These are phyloP conservation scores for Purpureocillium takamizusanense DNA, from an alignment of 2,329 filamentous ascomycete species.

Conservation along the genomic window DNA sequence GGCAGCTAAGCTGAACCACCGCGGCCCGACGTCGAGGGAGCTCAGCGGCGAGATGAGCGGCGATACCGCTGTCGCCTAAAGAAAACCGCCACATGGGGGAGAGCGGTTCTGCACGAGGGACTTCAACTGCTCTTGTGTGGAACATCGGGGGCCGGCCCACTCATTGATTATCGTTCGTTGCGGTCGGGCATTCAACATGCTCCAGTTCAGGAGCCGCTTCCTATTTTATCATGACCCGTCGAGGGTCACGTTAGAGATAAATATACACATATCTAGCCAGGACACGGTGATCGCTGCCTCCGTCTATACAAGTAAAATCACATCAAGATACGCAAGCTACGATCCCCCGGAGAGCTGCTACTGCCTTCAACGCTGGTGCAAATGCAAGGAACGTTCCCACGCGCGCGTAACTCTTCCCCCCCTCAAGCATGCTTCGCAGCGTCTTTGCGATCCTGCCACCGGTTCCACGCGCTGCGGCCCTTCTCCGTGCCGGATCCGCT, in stretches of 20 bases:
- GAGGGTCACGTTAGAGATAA: too few species aligned
- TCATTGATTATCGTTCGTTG: neutral
- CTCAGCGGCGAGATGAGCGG: slow-evolving; percentile 54
- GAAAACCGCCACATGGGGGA: slow-evolving; percentile 1
- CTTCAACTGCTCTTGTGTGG: slow-evolving; percentile 5
- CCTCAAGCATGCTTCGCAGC: neutral
- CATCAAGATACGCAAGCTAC: too few species aligned
- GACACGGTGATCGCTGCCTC: too few species aligned
- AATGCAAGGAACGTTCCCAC: too few species aligned
- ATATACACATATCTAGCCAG: too few species aligned
- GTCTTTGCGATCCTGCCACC: slow-evolving; percentile 23
- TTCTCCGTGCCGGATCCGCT: slow-evolving; percentile 49
- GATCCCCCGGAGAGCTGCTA: too few species aligned
- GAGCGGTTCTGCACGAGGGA: slow-evolving; percentile 1
- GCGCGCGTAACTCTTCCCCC: too few species aligned
- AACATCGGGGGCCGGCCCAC: neutral
- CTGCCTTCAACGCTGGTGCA: too few species aligned
- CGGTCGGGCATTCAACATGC: slow-evolving; percentile 9
- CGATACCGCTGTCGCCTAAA: slow-evolving; percentile 35
- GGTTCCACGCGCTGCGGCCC: slow-evolving; percentile 24
- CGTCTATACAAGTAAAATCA: too few species aligned
- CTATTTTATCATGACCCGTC: too few species aligned
- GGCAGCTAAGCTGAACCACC: slow-evolving; percentile 17
- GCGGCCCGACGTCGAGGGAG: slow-evolving; percentile 44
- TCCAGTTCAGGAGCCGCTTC: neutral